Conservation (phyloP, 2,329 filamentous ascomycete species). For the Botrytis aclada region DNA sequence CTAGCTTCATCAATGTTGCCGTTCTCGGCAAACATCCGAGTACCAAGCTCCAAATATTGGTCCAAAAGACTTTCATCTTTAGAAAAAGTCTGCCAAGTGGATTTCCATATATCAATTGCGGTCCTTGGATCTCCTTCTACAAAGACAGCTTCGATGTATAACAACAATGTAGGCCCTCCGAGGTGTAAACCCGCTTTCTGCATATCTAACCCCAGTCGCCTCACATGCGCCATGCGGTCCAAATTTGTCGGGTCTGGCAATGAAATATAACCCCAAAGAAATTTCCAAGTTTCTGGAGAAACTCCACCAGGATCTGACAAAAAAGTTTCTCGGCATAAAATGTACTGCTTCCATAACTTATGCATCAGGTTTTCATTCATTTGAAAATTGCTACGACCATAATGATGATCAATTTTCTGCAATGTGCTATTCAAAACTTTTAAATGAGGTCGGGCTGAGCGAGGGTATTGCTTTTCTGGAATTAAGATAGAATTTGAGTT, state of each 20-base stretch:
- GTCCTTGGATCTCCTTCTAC: slow-evolving; percentile 53
- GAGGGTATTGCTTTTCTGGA: not conserved
- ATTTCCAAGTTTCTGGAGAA: slow-evolving; percentile 58
- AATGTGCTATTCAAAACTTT: not conserved
- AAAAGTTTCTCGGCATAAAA: slow-evolving; percentile 47
- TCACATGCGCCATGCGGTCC: slow-evolving; percentile 59
- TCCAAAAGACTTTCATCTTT: slow-evolving; percentile 37
- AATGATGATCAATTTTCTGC: not conserved
- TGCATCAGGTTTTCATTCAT: not conserved
- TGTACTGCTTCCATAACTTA: slow-evolving; percentile 47
- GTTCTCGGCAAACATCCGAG: slow-evolving; percentile 58
- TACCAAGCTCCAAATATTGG: slow-evolving; percentile 62
- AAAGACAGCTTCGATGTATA: slow-evolving; percentile 67
- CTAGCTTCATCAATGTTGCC: slow-evolving; percentile 60
- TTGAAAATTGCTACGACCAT: slow-evolving; percentile 6
- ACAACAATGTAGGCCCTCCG: slow-evolving; percentile 55
- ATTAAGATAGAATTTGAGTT: not conserved
- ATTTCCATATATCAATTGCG: slow-evolving; percentile 40
- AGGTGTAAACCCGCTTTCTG: slow-evolving; percentile 54
- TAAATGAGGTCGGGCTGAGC: not conserved
- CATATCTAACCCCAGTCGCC: slow-evolving; percentile 64
- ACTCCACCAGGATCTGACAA: slow-evolving; percentile 51
- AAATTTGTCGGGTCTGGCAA: slow-evolving; percentile 46
- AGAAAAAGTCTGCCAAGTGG: slow-evolving; percentile 35
- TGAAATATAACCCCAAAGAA: slow-evolving; percentile 61